phyloP scores from a whole-genome alignment of 495 filamentous ascomycete genomes.

The Lichenothelia convexa region DNA sequence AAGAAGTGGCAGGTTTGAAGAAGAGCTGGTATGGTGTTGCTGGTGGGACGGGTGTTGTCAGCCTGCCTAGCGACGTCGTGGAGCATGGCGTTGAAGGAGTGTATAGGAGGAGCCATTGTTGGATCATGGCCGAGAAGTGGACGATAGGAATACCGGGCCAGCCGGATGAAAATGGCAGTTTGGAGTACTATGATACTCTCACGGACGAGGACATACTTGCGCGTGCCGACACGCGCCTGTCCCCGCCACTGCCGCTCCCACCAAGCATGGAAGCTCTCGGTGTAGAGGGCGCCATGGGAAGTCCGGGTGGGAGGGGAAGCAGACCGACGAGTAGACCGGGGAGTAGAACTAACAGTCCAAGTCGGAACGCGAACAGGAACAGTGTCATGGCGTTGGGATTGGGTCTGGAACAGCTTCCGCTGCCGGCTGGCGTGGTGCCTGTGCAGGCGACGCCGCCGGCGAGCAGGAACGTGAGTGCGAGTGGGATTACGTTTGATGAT shows the following conservation, averaged over 20 bases:
- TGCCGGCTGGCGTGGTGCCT: constrained; percentile 20
- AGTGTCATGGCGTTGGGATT: constrained; percentile 16
- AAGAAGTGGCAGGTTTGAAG: constrained; percentile 41
- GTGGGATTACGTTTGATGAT: constrained; percentile 42
- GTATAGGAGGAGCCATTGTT: constrained; percentile 83
- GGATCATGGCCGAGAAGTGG: constrained; percentile 69
- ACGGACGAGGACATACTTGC: too few relatives aligned
- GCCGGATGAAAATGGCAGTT: too few relatives aligned
- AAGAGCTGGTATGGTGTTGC: constrained; percentile 68
- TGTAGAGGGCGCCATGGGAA: neutral
- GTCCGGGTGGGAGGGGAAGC: neutral
- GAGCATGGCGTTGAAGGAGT: constrained; percentile 79
- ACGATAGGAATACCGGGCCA: too few relatives aligned
- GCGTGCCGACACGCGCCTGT: too few relatives aligned
- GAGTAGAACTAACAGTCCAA: too few relatives aligned
- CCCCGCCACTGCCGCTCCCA: constrained; percentile 8
- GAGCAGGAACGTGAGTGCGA: constrained; percentile 9
- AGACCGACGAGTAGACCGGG: neutral
- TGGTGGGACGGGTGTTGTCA: constrained; percentile 50
- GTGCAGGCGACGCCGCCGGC: neutral
- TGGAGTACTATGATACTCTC: neutral
- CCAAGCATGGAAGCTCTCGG: neutral
- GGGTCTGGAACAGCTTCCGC: constrained; percentile 21
- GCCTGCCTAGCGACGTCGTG: constrained; percentile 63
- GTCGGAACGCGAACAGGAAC: constrained; percentile 3